Percentiles rank a stretch among this genome's conserved stretches.
Conservation (phyloP, 164 flowering plant genomes). For the Chloranthus sessilifolius region DNA sequence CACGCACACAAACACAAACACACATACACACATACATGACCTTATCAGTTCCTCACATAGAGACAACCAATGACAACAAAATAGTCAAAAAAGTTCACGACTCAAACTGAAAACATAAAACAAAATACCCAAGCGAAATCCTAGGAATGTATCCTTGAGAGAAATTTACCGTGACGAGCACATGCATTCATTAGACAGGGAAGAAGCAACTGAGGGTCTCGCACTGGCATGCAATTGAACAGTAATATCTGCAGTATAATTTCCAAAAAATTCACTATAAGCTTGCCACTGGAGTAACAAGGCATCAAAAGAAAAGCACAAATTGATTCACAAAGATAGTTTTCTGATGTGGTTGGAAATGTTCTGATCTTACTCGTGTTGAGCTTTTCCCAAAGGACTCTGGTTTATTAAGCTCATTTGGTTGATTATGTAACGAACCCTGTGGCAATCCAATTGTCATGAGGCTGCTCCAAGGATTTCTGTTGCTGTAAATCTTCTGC, state of each 20-base stretch:
- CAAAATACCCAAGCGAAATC: too few relatives aligned
- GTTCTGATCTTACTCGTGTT: slow-evolving; percentile 37
- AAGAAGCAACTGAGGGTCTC: slow-evolving; percentile 87
- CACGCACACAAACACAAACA: too few relatives aligned
- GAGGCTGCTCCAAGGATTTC: slow-evolving; percentile 15
- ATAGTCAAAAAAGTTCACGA: too few relatives aligned
- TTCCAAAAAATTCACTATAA: slow-evolving; percentile 17
- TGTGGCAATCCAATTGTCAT: slow-evolving; percentile 19
- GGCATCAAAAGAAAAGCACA: too few relatives aligned
- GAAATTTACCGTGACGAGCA: slow-evolving; percentile 80
- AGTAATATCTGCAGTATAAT: slow-evolving; percentile 67
- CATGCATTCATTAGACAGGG: slow-evolving; percentile 66
- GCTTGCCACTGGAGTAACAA: slow-evolving; percentile 2
- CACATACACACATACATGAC: too few relatives aligned
- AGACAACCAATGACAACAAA: too few relatives aligned
- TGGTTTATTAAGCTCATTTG: slow-evolving; percentile 8
- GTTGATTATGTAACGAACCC: slow-evolving; percentile 17
- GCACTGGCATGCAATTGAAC: slow-evolving; percentile 94
- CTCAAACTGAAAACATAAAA: too few relatives aligned
- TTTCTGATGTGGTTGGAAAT: background rate
- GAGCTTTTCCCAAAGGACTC: slow-evolving; percentile 21
- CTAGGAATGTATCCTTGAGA: too few relatives aligned
- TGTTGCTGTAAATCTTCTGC: slow-evolving; percentile 36
- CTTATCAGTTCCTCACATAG: too few relatives aligned
- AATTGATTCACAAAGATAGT: background rate